These are phyloP conservation scores for Neonectria ditissima DNA, from an alignment of 2,329 filamentous ascomycete genomes.

Conservation along the genomic window DNA sequence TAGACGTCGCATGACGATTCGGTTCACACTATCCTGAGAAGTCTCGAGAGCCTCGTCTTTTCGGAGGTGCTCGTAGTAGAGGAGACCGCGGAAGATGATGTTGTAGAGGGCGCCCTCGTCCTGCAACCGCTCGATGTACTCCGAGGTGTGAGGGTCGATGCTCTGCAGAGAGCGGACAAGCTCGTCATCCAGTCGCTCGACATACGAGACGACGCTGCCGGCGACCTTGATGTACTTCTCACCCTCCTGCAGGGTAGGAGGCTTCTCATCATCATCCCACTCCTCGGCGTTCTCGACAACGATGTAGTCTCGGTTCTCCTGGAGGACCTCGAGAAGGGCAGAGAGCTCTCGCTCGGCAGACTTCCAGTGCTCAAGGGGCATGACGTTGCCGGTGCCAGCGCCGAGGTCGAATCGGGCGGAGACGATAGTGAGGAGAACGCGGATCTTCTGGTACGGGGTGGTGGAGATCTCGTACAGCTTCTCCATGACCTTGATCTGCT, in stretches of 20 bases:
- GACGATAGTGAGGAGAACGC: slow-evolving; percentile 90
- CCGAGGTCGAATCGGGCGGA: slow-evolving; percentile 95
- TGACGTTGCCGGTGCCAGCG: slow-evolving; percentile 79
- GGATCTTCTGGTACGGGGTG: slow-evolving; percentile 93
- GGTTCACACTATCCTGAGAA: slow-evolving; percentile 89
- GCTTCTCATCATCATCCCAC: slow-evolving; percentile 99
- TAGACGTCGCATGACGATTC: slow-evolving; percentile 90
- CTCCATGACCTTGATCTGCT: slow-evolving; percentile 98
- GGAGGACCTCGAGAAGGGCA: slow-evolving; percentile 81
- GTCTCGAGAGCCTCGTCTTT: slow-evolving; percentile 77
- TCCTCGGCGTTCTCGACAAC: slow-evolving; percentile 94
- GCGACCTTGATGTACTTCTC: slow-evolving; percentile 91
- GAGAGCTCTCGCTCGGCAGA: slow-evolving; percentile 88
- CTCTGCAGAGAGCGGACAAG: slow-evolving; percentile 96
- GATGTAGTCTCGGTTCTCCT: slow-evolving; percentile 82
- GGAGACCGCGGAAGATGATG: slow-evolving; percentile 86
- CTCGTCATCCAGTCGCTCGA: slow-evolving; percentile 96
- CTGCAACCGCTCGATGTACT: slow-evolving; percentile 95
- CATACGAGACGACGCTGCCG: slow-evolving; percentile 92
- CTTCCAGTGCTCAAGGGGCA: slow-evolving; percentile 98
- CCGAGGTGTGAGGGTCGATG: slow-evolving; percentile 97
- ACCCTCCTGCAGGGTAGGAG: slow-evolving; percentile 76
- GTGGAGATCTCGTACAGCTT: slow-evolving; percentile 89
- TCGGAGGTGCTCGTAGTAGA: slow-evolving; percentile 88
- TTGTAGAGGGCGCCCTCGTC: slow-evolving; percentile 94